Percentiles rank a stretch among this genome's conserved stretches.
Evolutionary conservation across 2,329 filamentous ascomycete genomes (phyloP).

Genomic region (Juglanconis oblonga): DNA sequence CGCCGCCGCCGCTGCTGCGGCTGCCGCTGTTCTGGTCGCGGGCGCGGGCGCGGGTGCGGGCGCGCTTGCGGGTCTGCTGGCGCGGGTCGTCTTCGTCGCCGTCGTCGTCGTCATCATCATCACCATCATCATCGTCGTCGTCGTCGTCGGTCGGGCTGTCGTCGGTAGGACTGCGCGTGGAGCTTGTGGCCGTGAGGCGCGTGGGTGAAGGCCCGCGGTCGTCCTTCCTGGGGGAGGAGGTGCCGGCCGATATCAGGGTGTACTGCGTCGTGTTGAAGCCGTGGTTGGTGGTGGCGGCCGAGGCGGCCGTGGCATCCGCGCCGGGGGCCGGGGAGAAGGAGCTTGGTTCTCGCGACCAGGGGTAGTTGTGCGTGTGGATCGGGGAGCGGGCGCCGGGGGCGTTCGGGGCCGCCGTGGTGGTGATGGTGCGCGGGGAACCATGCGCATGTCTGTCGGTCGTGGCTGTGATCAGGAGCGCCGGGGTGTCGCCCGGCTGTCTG

Average conservation of each 20-base stretch:
- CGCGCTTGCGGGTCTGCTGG: background rate
- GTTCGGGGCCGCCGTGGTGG: constrained; percentile 12
- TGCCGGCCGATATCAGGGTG: constrained; percentile 11
- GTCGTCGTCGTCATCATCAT: no score
- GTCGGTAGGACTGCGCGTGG: background rate
- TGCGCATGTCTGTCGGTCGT: no score
- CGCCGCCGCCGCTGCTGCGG: background rate
- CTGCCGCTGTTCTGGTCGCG: background rate
- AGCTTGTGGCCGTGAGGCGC: constrained; percentile 1
- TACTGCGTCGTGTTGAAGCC: constrained; percentile 17
- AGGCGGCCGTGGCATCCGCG: background rate
- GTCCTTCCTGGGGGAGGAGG: background rate
- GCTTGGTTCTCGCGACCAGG: constrained; percentile 14
- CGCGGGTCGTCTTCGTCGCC: background rate
- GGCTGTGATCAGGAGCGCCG: background rate
- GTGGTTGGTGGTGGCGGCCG: constrained; percentile 1
- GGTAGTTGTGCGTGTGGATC: constrained; percentile 16
- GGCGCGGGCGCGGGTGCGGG: background rate
- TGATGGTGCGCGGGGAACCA: constrained; percentile 2
- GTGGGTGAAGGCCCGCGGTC: constrained; percentile 7
- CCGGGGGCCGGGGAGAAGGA: background rate
- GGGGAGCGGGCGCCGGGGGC: constrained; percentile 5
- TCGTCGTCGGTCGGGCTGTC: background rate
- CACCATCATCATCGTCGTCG: no score
- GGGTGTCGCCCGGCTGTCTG: background rate